These are phyloP conservation scores for Kluyveromyces wickerhamii DNA, from an alignment of 805 yeast genomes.

Conservation along the genomic window DNA sequence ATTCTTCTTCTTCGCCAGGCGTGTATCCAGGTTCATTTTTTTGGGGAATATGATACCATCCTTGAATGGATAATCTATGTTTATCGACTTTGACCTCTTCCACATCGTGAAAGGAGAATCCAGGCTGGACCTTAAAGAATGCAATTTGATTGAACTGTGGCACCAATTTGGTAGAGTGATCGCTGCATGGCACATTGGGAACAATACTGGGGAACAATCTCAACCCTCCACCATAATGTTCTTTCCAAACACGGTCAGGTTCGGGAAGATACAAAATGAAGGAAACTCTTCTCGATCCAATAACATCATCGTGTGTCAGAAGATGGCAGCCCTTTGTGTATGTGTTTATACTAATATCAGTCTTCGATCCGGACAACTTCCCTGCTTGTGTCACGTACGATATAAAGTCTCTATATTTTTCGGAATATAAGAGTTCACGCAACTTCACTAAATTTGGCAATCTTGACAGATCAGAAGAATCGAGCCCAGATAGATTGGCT, in stretches of 20 bases:
- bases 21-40: conserved; percentile 79
- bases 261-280: conserved; percentile 90
- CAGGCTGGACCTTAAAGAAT: conserved; percentile 93
- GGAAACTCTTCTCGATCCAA: conserved; percentile 88
- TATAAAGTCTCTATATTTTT: conserved; percentile 72
- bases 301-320: conserved; percentile 94
- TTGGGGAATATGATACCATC: conserved; percentile 99
- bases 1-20: conserved; percentile 68
- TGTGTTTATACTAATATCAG: conserved; percentile 88
- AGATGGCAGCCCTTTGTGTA: conserved; percentile 91
- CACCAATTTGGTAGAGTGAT: conserved; percentile 56
- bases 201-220: conserved; percentile 79
- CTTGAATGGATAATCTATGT: conserved; percentile 88
- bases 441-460: conserved; percentile 70
- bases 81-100: conserved; percentile 92
- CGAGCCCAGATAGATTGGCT: conserved; percentile 82
- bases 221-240: conserved; percentile 88
- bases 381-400: conserved; percentile 81
- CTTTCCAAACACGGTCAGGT: conserved; percentile 83
- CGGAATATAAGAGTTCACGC: conserved; percentile 81
- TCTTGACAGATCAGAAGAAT: conserved; percentile 62
- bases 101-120: conserved; percentile 93
- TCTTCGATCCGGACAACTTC: conserved; percentile 78
- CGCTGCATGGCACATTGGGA: conserved; percentile 85
- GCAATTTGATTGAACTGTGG: conserved; percentile 97